These are phyloP conservation scores for Mycena latifolia DNA, from an alignment of 768 basidiomycete genomes.

Conservation along the genomic window DNA sequence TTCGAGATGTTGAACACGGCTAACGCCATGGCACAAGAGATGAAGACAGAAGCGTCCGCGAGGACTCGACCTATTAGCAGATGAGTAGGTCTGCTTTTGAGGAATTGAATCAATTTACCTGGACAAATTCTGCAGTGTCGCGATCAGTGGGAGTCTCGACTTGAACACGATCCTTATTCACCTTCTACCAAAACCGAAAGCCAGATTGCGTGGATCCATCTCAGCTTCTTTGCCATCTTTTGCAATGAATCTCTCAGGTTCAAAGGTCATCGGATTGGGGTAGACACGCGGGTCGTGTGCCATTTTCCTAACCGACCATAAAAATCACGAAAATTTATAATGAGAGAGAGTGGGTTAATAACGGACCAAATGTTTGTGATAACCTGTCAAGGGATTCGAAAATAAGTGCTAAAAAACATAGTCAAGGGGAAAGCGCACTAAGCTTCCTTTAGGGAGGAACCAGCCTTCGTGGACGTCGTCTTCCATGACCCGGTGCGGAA, in stretches of 20 bases:
- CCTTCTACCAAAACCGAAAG: slow-evolving; percentile 70
- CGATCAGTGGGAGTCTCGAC: slow-evolving; percentile 1
- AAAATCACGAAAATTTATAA: background rate
- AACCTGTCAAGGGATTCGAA: slow-evolving; percentile 19
- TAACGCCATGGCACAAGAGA: slow-evolving; percentile 54
- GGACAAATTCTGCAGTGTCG: slow-evolving; percentile 50
- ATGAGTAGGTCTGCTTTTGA: slow-evolving; percentile 14
- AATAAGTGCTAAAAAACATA: background rate
- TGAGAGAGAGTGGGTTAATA: background rate
- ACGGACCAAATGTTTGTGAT: slow-evolving; percentile 50
- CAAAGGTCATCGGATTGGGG: slow-evolving; percentile 58
- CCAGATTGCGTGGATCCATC: slow-evolving; percentile 56
- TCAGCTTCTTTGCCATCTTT: slow-evolving; percentile 51
- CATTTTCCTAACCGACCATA: slow-evolving; percentile 48
- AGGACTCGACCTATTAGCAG: slow-evolving; percentile 46
- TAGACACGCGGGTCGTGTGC: slow-evolving; percentile 57
- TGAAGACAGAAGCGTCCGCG: slow-evolving; percentile 57
- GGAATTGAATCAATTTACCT: slow-evolving; percentile 36
- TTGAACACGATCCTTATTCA: slow-evolving; percentile 18
- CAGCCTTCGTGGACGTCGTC: slow-evolving; percentile 59
- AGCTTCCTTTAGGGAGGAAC: slow-evolving; percentile 56
- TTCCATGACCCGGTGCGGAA: slow-evolving; percentile 57
- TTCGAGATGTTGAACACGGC: slow-evolving; percentile 56
- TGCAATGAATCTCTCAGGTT: slow-evolving; percentile 61
- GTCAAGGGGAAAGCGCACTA: no score